Evolutionary conservation across 2,329 filamentous ascomycete genomes (phyloP), one percentile per base, ranked within the genome.

Genomic region (Tolypocladium cylindrosporum): DNA sequence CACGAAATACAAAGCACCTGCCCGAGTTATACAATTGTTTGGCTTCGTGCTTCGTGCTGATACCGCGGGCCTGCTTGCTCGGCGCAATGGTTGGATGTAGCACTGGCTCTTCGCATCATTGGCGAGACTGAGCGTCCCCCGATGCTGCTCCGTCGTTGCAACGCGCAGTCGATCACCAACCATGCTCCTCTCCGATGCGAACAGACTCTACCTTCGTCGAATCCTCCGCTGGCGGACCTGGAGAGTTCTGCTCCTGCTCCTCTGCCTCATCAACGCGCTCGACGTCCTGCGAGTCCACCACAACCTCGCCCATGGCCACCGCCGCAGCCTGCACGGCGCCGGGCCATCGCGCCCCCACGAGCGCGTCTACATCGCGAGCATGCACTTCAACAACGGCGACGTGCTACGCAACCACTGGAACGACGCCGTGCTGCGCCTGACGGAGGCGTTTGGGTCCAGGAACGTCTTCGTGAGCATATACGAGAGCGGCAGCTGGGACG

Each of bases 401-500:
- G 74, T 89, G 31, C 75, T 90, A 2, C 77, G 80, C 9, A 74
- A 74, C 6, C 79, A 85, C 63, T 90, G 87, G 87, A 84, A 79
- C 61, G 70, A 77, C 7, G 84, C 83, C 0, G 73, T 90, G 3
- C 59, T 87, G 8, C 73, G 79, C 2, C 72, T 90, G 24, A 77
- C 81, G 6, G 72, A 78, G 52, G 72, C 75, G 7, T 72, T 89
- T 4, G 87, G 87, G 0, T 71, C 79, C 0, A 75, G 83, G 3
- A 89, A 89, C 66, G 81, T 90, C 2, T 90, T 81, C 66, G 79
- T 91, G 45, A 84, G 82, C 60, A 78, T 90, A 37, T 80, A 82
- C 59, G 87, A 90, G 69, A 87, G 83, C 64, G 87, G 87, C 6
- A 88, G 84, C 66, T 85, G 80, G 74, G 88, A 90, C 67, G 76